Conservation (phyloP, 257 asterid species). For the Craterostigma plantagineum region DNA sequence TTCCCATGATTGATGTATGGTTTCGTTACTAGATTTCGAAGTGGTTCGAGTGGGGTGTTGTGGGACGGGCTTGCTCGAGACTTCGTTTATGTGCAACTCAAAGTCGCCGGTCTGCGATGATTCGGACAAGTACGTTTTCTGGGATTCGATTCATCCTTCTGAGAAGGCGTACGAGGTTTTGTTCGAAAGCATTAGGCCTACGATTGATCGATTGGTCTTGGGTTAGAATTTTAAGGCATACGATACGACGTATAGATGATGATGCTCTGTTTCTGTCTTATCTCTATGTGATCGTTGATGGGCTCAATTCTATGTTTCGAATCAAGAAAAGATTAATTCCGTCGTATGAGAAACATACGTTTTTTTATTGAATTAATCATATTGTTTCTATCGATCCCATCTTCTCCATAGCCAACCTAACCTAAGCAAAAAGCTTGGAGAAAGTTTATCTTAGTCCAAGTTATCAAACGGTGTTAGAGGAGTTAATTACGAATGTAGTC, state of each 20-base stretch:
- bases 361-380: conserved; percentile 63
- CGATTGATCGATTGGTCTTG: neutral
- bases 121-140: neutral
- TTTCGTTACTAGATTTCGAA: neutral
- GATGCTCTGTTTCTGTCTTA: no score
- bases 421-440: conserved; percentile 41
- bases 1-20: no score
- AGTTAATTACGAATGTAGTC: no score
- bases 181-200: neutral
- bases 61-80: neutral
- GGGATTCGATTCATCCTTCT: neutral
- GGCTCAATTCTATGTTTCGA: no score
- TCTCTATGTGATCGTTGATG: no score
- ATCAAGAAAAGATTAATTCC: no score
- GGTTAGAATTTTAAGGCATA: no score
- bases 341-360: conserved; percentile 16
- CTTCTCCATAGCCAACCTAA: conserved; percentile 73
- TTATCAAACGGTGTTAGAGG: no score
- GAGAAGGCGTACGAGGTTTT: neutral
- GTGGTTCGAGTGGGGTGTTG: neutral
- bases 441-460: conserved; percentile 54
- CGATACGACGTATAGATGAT: no score
- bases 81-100: neutral
- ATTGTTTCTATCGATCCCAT: conserved; percentile 82
- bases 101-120: neutral